phyloP scores from a whole-genome alignment of 495 filamentous ascomycete species.

The Hypoxylon crocopeplum region DNA sequence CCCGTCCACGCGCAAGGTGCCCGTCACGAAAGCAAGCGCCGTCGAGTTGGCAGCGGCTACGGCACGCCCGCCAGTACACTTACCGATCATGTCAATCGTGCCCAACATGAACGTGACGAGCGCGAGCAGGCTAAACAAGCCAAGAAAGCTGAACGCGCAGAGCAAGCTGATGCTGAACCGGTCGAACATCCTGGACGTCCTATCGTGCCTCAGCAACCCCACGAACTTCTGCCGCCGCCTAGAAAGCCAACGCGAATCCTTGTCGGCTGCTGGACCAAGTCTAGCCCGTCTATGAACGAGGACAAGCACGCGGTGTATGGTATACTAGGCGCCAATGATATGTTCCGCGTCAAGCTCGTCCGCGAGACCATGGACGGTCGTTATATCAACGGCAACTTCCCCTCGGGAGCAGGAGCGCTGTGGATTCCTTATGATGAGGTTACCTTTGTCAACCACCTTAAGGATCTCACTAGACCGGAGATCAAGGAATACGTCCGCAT shows the following conservation, averaged over 20 bases:
- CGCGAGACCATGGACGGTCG: constrained; percentile 58
- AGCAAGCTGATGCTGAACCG: constrained; percentile 17
- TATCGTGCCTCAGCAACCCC: constrained; percentile 16
- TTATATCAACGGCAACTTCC: constrained; percentile 56
- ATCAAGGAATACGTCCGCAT: constrained; percentile 62
- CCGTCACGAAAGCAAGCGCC: constrained; percentile 48
- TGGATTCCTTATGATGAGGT: constrained; percentile 65
- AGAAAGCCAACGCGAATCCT: constrained; percentile 54
- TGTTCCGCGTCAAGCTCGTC: constrained; percentile 61
- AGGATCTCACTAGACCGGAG: constrained; percentile 50
- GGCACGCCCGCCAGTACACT: constrained; percentile 23
- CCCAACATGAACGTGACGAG: not conserved
- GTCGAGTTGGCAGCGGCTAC: constrained; percentile 30
- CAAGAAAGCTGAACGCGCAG: constrained; percentile 1
- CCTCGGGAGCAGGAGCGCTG: constrained; percentile 56
- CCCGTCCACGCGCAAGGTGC: constrained; percentile 45
- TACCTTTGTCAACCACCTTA: constrained; percentile 54
- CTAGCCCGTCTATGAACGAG: constrained; percentile 40
- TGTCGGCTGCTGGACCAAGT: constrained; percentile 58
- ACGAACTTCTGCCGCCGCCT: constrained; percentile 22
- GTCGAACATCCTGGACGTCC: not conserved
- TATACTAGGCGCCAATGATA: constrained; percentile 59
- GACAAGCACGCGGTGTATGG: constrained; percentile 61
- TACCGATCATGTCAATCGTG: not conserved
- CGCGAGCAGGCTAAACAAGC: not conserved